These are phyloP conservation scores for Paecilomyces sp. DNA, from an alignment of 2,329 filamentous ascomycete genomes.

Conservation along the genomic window DNA sequence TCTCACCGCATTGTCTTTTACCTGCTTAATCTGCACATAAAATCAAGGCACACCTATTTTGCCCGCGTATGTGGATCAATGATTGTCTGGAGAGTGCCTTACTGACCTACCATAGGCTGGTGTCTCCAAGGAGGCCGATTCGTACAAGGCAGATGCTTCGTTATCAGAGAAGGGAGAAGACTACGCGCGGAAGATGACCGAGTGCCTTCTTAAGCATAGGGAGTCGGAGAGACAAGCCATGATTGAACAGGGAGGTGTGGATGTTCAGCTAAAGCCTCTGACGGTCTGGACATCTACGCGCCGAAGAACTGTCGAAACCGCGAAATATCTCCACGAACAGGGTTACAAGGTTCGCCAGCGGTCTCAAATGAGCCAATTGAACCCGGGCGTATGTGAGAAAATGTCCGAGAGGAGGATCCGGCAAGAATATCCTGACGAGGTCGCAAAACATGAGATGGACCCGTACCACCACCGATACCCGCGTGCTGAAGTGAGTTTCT, in stretches of 20 bases:
- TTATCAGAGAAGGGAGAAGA: slow-evolving; percentile 71
- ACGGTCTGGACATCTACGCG: slow-evolving; percentile 94
- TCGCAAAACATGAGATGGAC: slow-evolving; percentile 85
- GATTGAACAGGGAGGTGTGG: slow-evolving; percentile 60
- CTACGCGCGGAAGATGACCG: slow-evolving; percentile 80
- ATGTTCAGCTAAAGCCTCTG: slow-evolving; percentile 67
- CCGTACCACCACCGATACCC: slow-evolving; percentile 97
- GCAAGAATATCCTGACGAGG: slow-evolving; percentile 78
- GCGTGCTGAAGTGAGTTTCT: slow-evolving; percentile 66
- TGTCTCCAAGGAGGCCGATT: slow-evolving; percentile 78
- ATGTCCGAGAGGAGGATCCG: slow-evolving; percentile 79
- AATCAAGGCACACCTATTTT: slow-evolving; percentile 88
- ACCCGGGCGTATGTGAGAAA: slow-evolving; percentile 92
- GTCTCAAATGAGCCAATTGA: slow-evolving; percentile 94
- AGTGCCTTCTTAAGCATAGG: slow-evolving; percentile 73
- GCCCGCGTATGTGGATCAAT: slow-evolving; percentile 49
- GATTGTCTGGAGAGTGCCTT: slow-evolving; percentile 4
- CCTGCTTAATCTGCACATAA: slow-evolving; percentile 94
- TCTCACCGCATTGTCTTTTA: slow-evolving; percentile 98
- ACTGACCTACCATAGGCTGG: slow-evolving; percentile 49
- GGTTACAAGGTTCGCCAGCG: slow-evolving; percentile 85
- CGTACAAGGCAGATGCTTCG: slow-evolving; percentile 83
- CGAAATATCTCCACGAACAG: slow-evolving; percentile 67
- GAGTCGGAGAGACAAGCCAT: slow-evolving; percentile 68
- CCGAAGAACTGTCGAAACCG: slow-evolving; percentile 82